phyloP scores from a whole-genome alignment of 805 yeast species.

The Hemisphaericaspora nanyangensis region DNA sequence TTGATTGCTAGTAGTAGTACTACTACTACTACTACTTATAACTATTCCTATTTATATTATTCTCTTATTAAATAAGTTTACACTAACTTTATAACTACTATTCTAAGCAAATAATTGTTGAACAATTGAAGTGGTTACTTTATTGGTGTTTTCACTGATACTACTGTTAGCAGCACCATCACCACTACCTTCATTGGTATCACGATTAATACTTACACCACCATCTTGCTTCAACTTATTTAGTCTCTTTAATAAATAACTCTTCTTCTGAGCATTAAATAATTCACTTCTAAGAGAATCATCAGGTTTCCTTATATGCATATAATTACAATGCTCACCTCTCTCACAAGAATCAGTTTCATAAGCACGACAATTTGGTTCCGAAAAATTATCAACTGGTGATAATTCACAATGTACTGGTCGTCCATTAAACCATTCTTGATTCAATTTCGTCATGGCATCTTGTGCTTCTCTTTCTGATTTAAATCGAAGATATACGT shows the following conservation, averaged over 20 bases:
- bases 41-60: too few species aligned
- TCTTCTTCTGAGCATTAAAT: slow-evolving; percentile 34
- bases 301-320: slow-evolving; percentile 67
- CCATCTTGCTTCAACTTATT: slow-evolving; percentile 3
- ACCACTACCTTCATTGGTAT: neutral
- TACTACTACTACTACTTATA: too few species aligned
- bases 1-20: too few species aligned
- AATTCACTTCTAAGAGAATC: slow-evolving; percentile 39
- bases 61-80: too few species aligned
- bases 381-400: slow-evolving; percentile 67
- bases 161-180: neutral
- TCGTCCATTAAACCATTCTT: slow-evolving; percentile 74
- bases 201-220: neutral
- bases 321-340: slow-evolving; percentile 81
- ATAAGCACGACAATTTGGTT: slow-evolving; percentile 73
- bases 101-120: neutral
- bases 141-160: neutral
- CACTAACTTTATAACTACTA: neutral
- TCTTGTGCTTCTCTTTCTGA: slow-evolving; percentile 53
- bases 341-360: slow-evolving; percentile 64
- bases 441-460: slow-evolving; percentile 61
- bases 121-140: slow-evolving; percentile 1
- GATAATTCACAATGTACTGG: slow-evolving; percentile 80
- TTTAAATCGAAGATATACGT: slow-evolving; percentile 68
- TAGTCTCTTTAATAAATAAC: slow-evolving; percentile 15